Evolutionary conservation across 257 asterid species (phyloP).

Genomic region (Osmanthus fragrans): DNA sequence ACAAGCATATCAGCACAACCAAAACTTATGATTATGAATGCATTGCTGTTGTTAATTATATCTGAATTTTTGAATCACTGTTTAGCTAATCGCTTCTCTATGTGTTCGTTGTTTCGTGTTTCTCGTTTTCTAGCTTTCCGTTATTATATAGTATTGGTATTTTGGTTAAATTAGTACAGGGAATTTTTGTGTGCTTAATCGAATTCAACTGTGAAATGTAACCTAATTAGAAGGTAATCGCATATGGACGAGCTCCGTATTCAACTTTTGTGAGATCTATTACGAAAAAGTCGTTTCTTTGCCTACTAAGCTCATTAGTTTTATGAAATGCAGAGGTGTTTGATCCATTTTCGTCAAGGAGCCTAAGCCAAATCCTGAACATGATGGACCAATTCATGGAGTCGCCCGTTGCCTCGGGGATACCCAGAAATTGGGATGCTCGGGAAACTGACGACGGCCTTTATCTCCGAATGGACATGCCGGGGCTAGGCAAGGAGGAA

Average conservation of each 20-base stretch:
- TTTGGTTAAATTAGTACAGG: not conserved
- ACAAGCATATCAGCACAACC: not conserved
- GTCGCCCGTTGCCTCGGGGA: slow-evolving; percentile 32
- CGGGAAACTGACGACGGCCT: slow-evolving; percentile 49
- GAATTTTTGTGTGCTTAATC: not conserved
- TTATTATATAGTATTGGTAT: not conserved
- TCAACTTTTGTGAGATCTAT: too few species aligned
- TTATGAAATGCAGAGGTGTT: slow-evolving; percentile 15
- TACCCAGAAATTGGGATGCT: slow-evolving; percentile 52
- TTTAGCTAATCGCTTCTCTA: too few species aligned
- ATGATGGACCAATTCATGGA: slow-evolving; percentile 24
- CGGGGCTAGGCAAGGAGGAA: slow-evolving; percentile 61
- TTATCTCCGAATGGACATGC: slow-evolving; percentile 58
- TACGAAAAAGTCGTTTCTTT: not conserved
- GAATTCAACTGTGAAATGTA: not conserved
- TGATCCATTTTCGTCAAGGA: slow-evolving; percentile 24
- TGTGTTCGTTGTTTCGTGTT: not conserved
- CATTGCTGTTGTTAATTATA: not conserved
- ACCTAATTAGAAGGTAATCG: too few species aligned
- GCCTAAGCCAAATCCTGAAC: slow-evolving; percentile 34
- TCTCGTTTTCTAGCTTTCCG: not conserved
- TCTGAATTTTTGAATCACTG: not conserved
- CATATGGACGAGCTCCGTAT: not conserved
- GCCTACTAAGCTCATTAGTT: too few species aligned
- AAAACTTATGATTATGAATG: not conserved